Evolutionary conservation across 129 eudicot genomes (phyloP).

Genomic region (Tanacetum coccineum): DNA sequence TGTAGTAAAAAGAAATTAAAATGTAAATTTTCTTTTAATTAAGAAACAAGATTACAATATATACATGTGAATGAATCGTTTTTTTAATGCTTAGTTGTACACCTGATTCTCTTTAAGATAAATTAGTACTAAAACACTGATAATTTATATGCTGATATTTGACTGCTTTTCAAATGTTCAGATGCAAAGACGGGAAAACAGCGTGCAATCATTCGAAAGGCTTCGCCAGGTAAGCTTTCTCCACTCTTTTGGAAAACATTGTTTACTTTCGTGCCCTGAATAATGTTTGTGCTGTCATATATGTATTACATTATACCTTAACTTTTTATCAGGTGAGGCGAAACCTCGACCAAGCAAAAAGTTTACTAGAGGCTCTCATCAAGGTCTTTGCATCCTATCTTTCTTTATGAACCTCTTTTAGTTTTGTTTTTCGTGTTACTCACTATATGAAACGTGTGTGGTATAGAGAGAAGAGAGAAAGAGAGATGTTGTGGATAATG

Average conservation of each 20-base stretch:
- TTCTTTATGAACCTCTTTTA: neutral
- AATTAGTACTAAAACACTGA: neutral
- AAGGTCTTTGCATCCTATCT: slow-evolving; percentile 38
- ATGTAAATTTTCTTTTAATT: too few species aligned
- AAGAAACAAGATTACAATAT: too few species aligned
- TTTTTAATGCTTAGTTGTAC: too few species aligned
- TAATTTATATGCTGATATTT: neutral
- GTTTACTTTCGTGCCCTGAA: slow-evolving; percentile 2
- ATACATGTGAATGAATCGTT: too few species aligned
- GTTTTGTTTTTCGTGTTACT: neutral
- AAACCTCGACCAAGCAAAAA: slow-evolving; percentile 94
- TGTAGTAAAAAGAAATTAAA: neutral
- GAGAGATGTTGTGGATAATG: slow-evolving; percentile 85
- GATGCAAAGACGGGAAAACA: slow-evolving; percentile 99
- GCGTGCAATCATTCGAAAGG: slow-evolving; percentile 96
- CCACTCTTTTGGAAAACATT: neutral
- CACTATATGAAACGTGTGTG: neutral
- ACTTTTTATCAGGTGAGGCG: slow-evolving; percentile 71
- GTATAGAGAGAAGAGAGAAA: slow-evolving; percentile 93
- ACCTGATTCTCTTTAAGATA: neutral
- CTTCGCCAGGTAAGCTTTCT: slow-evolving; percentile 71
- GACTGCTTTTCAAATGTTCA: slow-evolving; percentile 21
- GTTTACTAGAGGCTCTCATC: slow-evolving; percentile 75
- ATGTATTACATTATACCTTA: slow-evolving; percentile 2
- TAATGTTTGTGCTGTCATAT: neutral